Evolutionary conservation across 495 filamentous ascomycete genomes (phyloP).

Genomic region (Penicillium chermesinum): DNA sequence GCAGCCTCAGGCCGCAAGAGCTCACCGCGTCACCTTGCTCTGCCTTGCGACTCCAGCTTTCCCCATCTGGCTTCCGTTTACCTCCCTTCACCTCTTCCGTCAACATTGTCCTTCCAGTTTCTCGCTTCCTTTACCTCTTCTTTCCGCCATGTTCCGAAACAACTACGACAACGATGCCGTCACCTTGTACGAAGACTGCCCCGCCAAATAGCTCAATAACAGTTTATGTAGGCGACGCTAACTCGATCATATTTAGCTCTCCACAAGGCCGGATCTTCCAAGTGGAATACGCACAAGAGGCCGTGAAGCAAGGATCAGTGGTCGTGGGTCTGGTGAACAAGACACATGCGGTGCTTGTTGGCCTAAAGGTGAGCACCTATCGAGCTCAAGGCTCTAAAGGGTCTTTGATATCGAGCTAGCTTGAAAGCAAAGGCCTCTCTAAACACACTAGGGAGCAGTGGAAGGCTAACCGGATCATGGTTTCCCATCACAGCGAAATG

Average conservation of each 20-base stretch:
- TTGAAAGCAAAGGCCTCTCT: background rate
- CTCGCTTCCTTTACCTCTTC: conserved; percentile 5
- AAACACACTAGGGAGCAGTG: background rate
- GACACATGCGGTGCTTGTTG: conserved; percentile 93
- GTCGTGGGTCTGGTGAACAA: conserved; percentile 96
- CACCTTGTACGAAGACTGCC: conserved; percentile 76
- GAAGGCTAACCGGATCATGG: background rate
- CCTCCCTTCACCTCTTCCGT: conserved; percentile 10
- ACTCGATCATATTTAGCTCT: conserved; percentile 57
- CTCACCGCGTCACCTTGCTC: conserved; percentile 32
- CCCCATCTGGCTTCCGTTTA: conserved; percentile 19
- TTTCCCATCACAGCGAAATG: conserved; percentile 66
- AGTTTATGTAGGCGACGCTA: conserved; percentile 17
- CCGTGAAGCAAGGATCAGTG: conserved; percentile 97
- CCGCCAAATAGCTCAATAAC: conserved; percentile 22
- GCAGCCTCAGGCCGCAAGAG: conserved; percentile 36
- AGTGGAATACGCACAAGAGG: conserved; percentile 97
- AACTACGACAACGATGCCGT: conserved; percentile 99
- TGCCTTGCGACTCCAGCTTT: conserved; percentile 25
- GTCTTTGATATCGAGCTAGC: background rate
- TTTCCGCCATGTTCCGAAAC: conserved; percentile 86
- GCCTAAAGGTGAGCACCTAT: conserved; percentile 71
- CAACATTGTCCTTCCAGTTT: conserved; percentile 3
- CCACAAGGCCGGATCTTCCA: conserved; percentile 99
- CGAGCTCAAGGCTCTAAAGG: background rate